Base-by-base conservation (phyloP, 164 flowering plant genomes). In the Aristolochia contorta region DNA sequence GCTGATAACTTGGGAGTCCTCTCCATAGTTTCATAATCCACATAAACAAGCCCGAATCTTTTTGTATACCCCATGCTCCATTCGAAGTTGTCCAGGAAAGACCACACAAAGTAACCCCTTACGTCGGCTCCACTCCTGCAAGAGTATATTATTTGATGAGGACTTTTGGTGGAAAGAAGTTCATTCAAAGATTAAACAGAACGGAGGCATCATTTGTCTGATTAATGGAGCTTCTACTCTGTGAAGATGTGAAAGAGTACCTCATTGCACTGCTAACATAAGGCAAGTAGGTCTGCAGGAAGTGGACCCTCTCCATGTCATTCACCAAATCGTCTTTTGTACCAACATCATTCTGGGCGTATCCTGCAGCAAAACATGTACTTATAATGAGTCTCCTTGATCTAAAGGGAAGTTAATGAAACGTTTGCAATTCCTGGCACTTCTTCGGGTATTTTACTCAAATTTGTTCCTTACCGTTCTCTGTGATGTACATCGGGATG, bases 401-500 rank as follows among this genome's bases (percentile, higher is more conserved):
- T 37, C 5, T 37, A 10, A 37, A 8, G 12, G 3, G 43, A 37
- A 37, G 43, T 37, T 37, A 3, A 8, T 37, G 1, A 37, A 7
- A 6, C 43, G 7, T 37, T 37, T 10, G 10, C 5, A 27, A 27
- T 37, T 3, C 10, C 43, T 37, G 2, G 4, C 30, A 48, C 2
- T 8, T 10, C 25, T 14, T 6, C 12, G 20, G 27, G 4, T 27
- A 27, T 52, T 27, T 27, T 21, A 47, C 51, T 8, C 5, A 37
- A 1, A 58, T 3, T 9, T 10, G 1, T 13, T 1, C 10, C 60
- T 63, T 23, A 70, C 73, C 73, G 65, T 70, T 70, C 46, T 70
- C 73, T 25, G 73, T 70, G 23, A 70, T 54, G 55, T 48, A 70
- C 54, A 70, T 65, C 2, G 73, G 73, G 16, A 16, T 50, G n/a